A percentile compares a stretch with the other conserved stretches of the same genome.
Evolutionary conservation across 768 basidiomycete species (phyloP).

Genomic region (Hydnomerulius pinastri): DNA sequence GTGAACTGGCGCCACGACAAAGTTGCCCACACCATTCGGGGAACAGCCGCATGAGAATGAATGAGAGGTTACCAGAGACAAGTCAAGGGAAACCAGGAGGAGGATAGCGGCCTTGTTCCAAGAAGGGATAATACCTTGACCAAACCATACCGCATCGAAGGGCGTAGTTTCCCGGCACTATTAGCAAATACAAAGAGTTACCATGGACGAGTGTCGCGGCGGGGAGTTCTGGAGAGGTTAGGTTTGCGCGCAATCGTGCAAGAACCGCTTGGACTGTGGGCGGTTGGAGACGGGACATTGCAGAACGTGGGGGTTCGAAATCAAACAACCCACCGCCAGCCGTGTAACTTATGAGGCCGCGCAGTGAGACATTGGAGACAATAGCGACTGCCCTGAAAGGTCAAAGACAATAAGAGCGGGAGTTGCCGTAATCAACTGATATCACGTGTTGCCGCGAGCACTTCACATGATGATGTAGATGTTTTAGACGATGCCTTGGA

Average conservation of each 20-base stretch:
- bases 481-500: no score
- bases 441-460: not conserved
- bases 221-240: conserved; percentile 1
- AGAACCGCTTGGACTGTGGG: not conserved
- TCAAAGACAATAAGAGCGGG: conserved; percentile 9
- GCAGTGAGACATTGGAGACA: conserved; percentile 30
- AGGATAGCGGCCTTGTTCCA: not conserved
- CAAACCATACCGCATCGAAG: not conserved
- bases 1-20: no score
- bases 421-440: conserved; percentile 5
- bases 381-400: conserved; percentile 18
- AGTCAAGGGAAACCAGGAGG: not conserved
- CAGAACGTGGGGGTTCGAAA: conserved; percentile 11
- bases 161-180: not conserved
- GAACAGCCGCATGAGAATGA: no score
- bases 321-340: conserved; percentile 2
- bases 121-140: not conserved
- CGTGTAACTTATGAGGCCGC: conserved; percentile 2
- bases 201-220: conserved; percentile 3
- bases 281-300: not conserved
- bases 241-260: not conserved
- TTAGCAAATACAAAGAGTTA: conserved; percentile 25
- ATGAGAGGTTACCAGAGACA: not conserved
- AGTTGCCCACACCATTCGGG: no score
- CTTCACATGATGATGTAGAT: not conserved